phyloP scores from a whole-genome alignment of 495 filamentous ascomycete genomes.

The Penicillium nucicola region DNA sequence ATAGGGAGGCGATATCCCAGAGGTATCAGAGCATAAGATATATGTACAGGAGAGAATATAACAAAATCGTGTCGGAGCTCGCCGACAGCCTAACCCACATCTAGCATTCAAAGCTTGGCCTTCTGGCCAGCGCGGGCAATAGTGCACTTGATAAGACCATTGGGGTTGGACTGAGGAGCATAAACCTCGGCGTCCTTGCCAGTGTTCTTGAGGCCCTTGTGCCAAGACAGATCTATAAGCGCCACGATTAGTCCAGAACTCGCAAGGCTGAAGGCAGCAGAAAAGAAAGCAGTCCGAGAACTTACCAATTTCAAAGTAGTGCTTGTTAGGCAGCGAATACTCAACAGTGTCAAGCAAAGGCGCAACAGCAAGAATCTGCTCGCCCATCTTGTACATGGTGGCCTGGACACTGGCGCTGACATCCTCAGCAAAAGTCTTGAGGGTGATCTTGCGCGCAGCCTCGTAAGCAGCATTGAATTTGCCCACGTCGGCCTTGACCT shows the following conservation, averaged over 20 bases:
- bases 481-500: slow-evolving; percentile 59
- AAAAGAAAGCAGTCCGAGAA: neutral
- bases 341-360: slow-evolving; percentile 69
- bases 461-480: slow-evolving; percentile 79
- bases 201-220: slow-evolving; percentile 95
- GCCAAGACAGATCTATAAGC: slow-evolving; percentile 81
- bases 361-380: slow-evolving; percentile 76
- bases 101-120: slow-evolving; percentile 35
- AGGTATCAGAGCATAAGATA: slow-evolving; percentile 20
- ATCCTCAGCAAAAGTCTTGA: slow-evolving; percentile 91
- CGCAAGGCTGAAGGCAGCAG: neutral
- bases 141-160: slow-evolving; percentile 94
- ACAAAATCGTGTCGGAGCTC: slow-evolving; percentile 1
- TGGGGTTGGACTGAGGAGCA: slow-evolving; percentile 87
- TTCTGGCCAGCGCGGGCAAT: slow-evolving; percentile 60
- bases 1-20: slow-evolving; percentile 5
- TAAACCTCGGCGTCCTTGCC: slow-evolving; percentile 96
- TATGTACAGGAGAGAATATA: slow-evolving; percentile 25
- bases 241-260: slow-evolving; percentile 14
- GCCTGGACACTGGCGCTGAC: slow-evolving; percentile 89
- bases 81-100: neutral
- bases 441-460: slow-evolving; percentile 71
- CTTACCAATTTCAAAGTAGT: slow-evolving; percentile 95
- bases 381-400: slow-evolving; percentile 98
- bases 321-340: slow-evolving; percentile 93